Conservation (phyloP, 2,329 filamentous ascomycete species). For the Penicillium sp. region DNA sequence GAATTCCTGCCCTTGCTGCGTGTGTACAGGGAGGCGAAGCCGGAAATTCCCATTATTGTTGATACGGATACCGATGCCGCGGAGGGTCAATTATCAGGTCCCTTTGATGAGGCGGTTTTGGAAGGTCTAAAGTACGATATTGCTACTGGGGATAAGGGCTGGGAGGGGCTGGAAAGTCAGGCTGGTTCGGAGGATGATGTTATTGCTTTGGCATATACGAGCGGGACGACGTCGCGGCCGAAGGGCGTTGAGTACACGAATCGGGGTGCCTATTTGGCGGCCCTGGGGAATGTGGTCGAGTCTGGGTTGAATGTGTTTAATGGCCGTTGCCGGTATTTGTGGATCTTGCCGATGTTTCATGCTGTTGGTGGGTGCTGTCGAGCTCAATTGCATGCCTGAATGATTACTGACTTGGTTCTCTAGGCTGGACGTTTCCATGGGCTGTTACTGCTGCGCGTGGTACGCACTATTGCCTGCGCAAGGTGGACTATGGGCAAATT, state of each 20-base stretch:
- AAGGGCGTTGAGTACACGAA: constrained; percentile 93
- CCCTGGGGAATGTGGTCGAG: constrained; percentile 78
- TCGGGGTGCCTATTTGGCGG: constrained; percentile 73
- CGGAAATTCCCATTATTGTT: constrained; percentile 66
- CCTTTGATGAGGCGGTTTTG: constrained; percentile 72
- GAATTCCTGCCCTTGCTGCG: constrained; percentile 64
- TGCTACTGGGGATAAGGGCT: constrained; percentile 59
- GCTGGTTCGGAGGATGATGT: constrained; percentile 68
- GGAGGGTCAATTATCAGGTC: constrained; percentile 63
- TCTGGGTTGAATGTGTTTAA: constrained; percentile 72
- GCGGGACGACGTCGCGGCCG: constrained; percentile 79
- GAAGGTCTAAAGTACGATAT: constrained; percentile 69
- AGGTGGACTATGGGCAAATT: constrained; percentile 88
- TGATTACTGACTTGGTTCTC: no score
- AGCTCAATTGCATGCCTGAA: constrained; percentile 10
- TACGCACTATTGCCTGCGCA: constrained; percentile 92
- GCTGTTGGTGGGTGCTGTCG: constrained; percentile 49
- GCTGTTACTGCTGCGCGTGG: constrained; percentile 80
- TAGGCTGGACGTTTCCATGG: constrained; percentile 80
- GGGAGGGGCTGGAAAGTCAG: constrained; percentile 65
- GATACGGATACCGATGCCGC: constrained; percentile 76
- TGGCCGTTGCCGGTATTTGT: constrained; percentile 71
- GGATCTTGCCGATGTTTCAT: constrained; percentile 85
- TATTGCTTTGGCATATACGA: constrained; percentile 85
- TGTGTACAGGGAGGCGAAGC: no score